These are phyloP conservation scores for Agroathelia rolfsii DNA, from an alignment of 1,284 basidiomycete species.

Conservation along the genomic window DNA sequence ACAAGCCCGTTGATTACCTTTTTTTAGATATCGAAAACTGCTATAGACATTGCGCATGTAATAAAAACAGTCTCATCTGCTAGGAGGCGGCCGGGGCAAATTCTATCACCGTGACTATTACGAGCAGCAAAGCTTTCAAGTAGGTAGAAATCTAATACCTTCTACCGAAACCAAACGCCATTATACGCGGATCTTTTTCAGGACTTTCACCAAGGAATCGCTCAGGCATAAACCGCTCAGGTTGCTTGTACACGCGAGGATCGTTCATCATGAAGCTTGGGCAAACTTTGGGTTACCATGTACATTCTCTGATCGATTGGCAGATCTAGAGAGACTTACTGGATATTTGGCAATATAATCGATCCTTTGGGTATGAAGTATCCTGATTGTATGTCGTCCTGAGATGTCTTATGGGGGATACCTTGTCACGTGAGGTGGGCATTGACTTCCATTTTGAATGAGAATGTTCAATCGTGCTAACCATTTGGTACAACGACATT, in stretches of 20 bases:
- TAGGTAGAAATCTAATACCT: too few species aligned
- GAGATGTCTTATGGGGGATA: slow-evolving; percentile 39
- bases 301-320: slow-evolving; percentile 7
- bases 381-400: slow-evolving; percentile 44
- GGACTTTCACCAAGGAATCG: slow-evolving; percentile 33
- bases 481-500: slow-evolving; percentile 41
- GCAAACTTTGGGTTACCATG: too few species aligned
- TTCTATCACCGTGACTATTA: too few species aligned
- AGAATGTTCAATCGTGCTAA: slow-evolving; percentile 20
- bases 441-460: slow-evolving; percentile 5
- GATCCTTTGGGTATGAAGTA: slow-evolving; percentile 44
- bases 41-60: too few species aligned
- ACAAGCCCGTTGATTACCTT: too few species aligned
- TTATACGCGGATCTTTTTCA: slow-evolving; percentile 42
- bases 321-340: slow-evolving; percentile 23
- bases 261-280: slow-evolving; percentile 36
- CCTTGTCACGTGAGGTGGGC: slow-evolving; percentile 21
- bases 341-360: slow-evolving; percentile 39
- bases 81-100: slow-evolving; percentile 13
- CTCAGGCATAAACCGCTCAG: slow-evolving; percentile 34
- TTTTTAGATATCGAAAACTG: too few species aligned
- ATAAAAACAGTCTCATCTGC: slow-evolving; percentile 12
- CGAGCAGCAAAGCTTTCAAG: too few species aligned
- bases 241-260: slow-evolving; percentile 33
- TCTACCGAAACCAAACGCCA: slow-evolving; percentile 53